These are phyloP conservation scores for Mycena floridula DNA, from an alignment of 768 basidiomycete species.

Conservation along the genomic window DNA sequence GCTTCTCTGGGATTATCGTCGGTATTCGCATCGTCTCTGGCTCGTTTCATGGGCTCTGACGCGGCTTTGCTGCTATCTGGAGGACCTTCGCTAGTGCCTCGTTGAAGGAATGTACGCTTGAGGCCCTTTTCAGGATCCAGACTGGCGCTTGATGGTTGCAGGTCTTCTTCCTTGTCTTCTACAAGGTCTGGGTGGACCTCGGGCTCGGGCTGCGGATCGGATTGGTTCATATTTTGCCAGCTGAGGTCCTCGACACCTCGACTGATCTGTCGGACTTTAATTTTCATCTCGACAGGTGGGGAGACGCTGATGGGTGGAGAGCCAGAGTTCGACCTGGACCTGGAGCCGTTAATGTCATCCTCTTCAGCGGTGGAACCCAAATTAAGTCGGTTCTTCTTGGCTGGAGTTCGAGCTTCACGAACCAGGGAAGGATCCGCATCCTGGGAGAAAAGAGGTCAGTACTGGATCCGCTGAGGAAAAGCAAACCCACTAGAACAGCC, in stretches of 20 bases:
- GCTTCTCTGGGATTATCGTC: slow-evolving; percentile 57
- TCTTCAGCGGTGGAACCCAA: slow-evolving; percentile 63
- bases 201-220: slow-evolving; percentile 2
- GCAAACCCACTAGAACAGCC: slow-evolving; percentile 27
- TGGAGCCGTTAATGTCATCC: slow-evolving; percentile 32
- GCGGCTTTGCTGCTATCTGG: slow-evolving; percentile 18
- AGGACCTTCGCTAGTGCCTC: slow-evolving; percentile 59
- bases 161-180: not conserved
- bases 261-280: slow-evolving; percentile 66
- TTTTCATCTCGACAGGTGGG: slow-evolving; percentile 74
- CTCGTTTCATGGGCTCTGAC: slow-evolving; percentile 47
- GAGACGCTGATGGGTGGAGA: slow-evolving; percentile 49
- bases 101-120: slow-evolving; percentile 66
- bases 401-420: slow-evolving; percentile 40
- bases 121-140: slow-evolving; percentile 44
- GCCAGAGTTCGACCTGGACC: slow-evolving; percentile 36
- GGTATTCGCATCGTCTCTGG: slow-evolving; percentile 54
- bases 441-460: slow-evolving; percentile 14
- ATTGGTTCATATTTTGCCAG: slow-evolving; percentile 50
- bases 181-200: slow-evolving; percentile 1
- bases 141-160: not conserved
- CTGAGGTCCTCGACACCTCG: slow-evolving; percentile 74
- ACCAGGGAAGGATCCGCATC: slow-evolving; percentile 11
- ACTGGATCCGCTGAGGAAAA: slow-evolving; percentile 8
- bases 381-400: slow-evolving; percentile 73